These are phyloP conservation scores for Fusarium sp. DNA, from an alignment of 2,329 filamentous ascomycete species.

Conservation along the genomic window DNA sequence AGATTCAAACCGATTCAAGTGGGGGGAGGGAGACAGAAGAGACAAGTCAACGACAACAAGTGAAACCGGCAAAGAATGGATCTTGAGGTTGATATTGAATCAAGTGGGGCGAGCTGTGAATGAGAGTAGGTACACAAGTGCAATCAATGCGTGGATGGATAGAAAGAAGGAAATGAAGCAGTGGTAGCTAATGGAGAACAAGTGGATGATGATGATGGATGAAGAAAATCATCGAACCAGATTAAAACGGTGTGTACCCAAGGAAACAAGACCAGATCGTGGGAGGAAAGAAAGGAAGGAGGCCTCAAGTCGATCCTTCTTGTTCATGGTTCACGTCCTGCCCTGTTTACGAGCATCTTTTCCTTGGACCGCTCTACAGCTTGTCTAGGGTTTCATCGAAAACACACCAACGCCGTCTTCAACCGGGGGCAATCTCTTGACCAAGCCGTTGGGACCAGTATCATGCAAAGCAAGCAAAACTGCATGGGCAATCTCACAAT, in stretches of 20 bases:
- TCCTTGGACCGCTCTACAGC: not conserved
- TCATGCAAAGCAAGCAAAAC: constrained; percentile 14
- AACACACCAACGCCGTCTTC: constrained; percentile 20
- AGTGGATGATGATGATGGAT: not conserved
- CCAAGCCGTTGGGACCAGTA: constrained; percentile 28
- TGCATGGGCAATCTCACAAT: constrained; percentile 9
- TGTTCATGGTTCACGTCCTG: constrained; percentile 15
- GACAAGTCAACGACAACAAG: constrained; percentile 4
- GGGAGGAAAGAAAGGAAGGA: constrained; percentile 12
- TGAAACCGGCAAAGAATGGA: constrained; percentile 31
- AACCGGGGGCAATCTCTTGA: constrained; percentile 16
- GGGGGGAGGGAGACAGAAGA: constrained; percentile 29
- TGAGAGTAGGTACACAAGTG: not conserved
- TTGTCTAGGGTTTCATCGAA: constrained; percentile 26
- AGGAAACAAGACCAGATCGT: constrained; percentile 9
- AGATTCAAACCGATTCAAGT: constrained; percentile 3
- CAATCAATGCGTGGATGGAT: constrained; percentile 4
- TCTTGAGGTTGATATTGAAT: constrained; percentile 13
- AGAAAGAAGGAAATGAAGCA: not conserved
- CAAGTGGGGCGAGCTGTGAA: constrained; percentile 18
- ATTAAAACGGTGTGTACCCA: too few relatives aligned
- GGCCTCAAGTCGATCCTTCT: constrained; percentile 26
- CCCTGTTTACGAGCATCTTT: constrained; percentile 3
- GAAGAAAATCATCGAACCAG: not conserved
- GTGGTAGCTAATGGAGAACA: not conserved